Evolutionary conservation across 2,329 filamentous ascomycete species (phyloP), one percentile per base, ranked within the genome.

Genomic region (Stylonectria norvegica): DNA sequence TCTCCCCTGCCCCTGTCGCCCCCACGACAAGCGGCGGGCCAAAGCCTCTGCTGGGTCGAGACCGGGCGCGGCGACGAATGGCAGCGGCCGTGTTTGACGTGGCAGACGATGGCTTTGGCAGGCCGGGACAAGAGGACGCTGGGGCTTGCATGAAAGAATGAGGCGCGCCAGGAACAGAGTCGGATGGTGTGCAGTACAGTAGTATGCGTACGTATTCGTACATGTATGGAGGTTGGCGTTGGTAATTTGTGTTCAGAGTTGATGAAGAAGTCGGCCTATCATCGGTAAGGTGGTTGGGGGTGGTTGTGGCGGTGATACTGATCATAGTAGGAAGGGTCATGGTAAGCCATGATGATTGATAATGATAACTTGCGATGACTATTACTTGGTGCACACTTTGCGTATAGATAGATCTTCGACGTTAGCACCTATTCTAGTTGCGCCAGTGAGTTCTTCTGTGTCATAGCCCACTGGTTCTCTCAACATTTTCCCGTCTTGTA

Each of bases 201-300:
- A n/a, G n/a, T n/a, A n/a, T n/a, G n/a, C n/a, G 46, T 38, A 49
- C 40, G 34, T 53, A 47, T 49, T 49, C 38, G 45, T 40, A 43
- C 48, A 38, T 50, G 42, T 40, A 28, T 31, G 37, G 42, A 40
- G 32, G 18, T 32, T 29, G 10, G 20, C 12, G 22, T 23, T 16
- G 19, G 20, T 10, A 20, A 17, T 34, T 25, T 14, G 25, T 19
- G 29, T 49, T 52, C 49, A 52, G 36, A 19, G 23, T 31, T 31
- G 17, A 38, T 25, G 29, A 19, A 20, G 20, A 28, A 29, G 34
- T 30, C 27, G n/a, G n/a, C n/a, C n/a, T n/a, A n/a, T n/a, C n/a
- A n/a, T n/a, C n/a, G n/a, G n/a, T n/a, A n/a, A n/a, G n/a, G n/a
- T n/a, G n/a, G n/a, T n/a, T n/a, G n/a, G n/a, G n/a, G n/a, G n/a